phyloP scores from a whole-genome alignment of 1,284 basidiomycete species.

The Quambalaria eucalypti region DNA sequence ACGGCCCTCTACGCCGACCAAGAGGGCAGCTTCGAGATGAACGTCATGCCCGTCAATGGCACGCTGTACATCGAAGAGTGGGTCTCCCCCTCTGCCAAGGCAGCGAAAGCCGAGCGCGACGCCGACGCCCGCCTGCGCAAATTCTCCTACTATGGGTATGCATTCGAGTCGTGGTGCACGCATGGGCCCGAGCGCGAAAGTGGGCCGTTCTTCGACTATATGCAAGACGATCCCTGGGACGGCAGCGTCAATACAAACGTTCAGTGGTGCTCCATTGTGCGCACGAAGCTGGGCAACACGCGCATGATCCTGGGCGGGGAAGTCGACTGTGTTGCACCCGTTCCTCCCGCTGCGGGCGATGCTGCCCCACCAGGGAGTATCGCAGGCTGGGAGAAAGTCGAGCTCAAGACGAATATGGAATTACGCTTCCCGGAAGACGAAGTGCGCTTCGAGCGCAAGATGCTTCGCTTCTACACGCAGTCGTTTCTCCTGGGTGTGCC shows the following conservation, averaged over 20 bases:
- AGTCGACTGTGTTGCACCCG: slow-evolving; percentile 68
- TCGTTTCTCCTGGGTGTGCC: slow-evolving; percentile 85
- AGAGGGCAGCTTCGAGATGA: slow-evolving; percentile 73
- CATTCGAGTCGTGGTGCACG: slow-evolving; percentile 72
- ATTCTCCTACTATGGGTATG: slow-evolving; percentile 51
- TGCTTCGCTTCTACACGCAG: slow-evolving; percentile 86
- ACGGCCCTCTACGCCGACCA: slow-evolving; percentile 47
- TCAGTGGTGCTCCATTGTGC: slow-evolving; percentile 89
- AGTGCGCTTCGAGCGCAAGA: slow-evolving; percentile 65
- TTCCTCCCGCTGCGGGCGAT: slow-evolving; percentile 4
- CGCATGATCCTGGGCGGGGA: slow-evolving; percentile 86
- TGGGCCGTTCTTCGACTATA: slow-evolving; percentile 45
- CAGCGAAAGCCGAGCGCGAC: slow-evolving; percentile 56
- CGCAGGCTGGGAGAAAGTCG: slow-evolving; percentile 68
- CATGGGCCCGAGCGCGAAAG: slow-evolving; percentile 25
- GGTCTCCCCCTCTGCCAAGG: slow-evolving; percentile 54
- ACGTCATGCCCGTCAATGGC: slow-evolving; percentile 54
- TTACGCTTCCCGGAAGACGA: slow-evolving; percentile 66
- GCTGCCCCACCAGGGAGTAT: background rate
- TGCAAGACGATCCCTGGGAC: slow-evolving; percentile 54
- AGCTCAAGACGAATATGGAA: slow-evolving; percentile 81
- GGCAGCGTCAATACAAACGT: slow-evolving; percentile 85
- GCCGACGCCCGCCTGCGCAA: slow-evolving; percentile 9
- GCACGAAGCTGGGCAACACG: slow-evolving; percentile 71
- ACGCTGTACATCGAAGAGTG: slow-evolving; percentile 76